phyloP scores from a whole-genome alignment of 108 stramenopile species.

The Aurantiochytrium sp. region DNA sequence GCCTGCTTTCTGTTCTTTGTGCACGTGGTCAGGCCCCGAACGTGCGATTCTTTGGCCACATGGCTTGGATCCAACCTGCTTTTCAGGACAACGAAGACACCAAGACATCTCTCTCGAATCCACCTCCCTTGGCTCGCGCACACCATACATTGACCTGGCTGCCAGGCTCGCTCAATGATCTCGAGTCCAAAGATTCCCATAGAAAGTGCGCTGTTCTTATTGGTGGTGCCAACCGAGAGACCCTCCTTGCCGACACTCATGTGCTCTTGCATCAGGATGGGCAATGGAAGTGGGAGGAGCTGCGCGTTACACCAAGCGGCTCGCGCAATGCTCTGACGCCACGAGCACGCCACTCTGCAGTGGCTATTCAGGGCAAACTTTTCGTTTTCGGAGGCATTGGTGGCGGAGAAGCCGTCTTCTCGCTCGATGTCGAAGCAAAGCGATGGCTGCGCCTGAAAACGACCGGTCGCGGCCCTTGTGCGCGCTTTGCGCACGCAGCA shows the following conservation, averaged over 20 bases:
- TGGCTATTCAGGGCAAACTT: neutral
- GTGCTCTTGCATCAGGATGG: neutral
- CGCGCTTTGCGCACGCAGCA: neutral
- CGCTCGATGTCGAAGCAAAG: neutral
- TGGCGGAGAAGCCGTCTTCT: neutral
- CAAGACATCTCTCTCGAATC: neutral
- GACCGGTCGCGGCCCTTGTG: neutral
- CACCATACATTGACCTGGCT: neutral
- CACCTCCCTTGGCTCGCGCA: neutral
- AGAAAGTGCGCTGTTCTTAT: neutral
- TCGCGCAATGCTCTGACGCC: neutral
- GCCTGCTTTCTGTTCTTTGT: too few relatives aligned
- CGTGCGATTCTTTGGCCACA: neutral
- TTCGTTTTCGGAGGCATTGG: slow-evolving; percentile 4
- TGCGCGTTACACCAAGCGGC: neutral
- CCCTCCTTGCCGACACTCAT: neutral
- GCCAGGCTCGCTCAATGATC: neutral
- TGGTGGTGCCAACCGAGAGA: neutral
- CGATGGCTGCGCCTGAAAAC: neutral
- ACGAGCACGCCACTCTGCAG: neutral
- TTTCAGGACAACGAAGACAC: too few relatives aligned
- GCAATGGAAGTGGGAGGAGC: neutral
- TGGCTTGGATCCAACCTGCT: neutral
- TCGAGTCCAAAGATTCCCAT: too few relatives aligned
- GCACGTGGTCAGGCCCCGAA: too few relatives aligned